These are phyloP conservation scores for Breynia disticha DNA, from an alignment of 441 rosid species.

Conservation along the genomic window DNA sequence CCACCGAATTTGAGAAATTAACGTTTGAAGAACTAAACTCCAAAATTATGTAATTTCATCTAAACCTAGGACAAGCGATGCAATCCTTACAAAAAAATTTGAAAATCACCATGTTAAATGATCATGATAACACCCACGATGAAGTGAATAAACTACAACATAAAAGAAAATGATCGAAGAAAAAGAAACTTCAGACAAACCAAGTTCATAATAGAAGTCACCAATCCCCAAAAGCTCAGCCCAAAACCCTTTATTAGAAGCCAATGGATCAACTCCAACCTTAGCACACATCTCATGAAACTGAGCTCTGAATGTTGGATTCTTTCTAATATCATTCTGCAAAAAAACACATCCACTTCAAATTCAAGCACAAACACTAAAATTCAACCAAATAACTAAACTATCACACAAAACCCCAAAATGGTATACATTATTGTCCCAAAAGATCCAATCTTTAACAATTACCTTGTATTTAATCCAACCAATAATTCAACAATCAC, in stretches of 20 bases:
- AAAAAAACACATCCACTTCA: slow-evolving; percentile 8
- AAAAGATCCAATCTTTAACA: not conserved
- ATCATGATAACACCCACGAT: too few relatives aligned
- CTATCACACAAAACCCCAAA: not conserved
- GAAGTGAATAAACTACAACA: not conserved
- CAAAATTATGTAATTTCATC: too few relatives aligned
- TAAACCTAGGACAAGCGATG: too few relatives aligned
- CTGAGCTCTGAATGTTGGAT: slow-evolving; percentile 79
- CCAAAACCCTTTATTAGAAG: slow-evolving; percentile 90
- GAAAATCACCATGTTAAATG: too few relatives aligned
- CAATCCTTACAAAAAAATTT: too few relatives aligned
- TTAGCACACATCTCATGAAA: slow-evolving; percentile 96
- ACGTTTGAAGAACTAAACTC: too few relatives aligned
- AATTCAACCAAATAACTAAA: not conserved
- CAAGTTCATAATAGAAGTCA: slow-evolving; percentile 92
- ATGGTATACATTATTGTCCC: not conserved
- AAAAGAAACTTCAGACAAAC: slow-evolving; percentile 21
- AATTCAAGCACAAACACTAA: slow-evolving; percentile 5
- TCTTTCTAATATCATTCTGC: slow-evolving; percentile 86
- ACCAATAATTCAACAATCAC: slow-evolving; percentile 88
- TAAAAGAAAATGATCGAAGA: not conserved
- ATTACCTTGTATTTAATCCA: slow-evolving; percentile 79
- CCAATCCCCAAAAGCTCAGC: slow-evolving; percentile 88
- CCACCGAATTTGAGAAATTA: too few relatives aligned
- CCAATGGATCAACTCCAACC: slow-evolving; percentile 90